Base-by-base conservation (phyloP, 371 early-diverging fungal species). In the Mucor piriformis region DNA sequence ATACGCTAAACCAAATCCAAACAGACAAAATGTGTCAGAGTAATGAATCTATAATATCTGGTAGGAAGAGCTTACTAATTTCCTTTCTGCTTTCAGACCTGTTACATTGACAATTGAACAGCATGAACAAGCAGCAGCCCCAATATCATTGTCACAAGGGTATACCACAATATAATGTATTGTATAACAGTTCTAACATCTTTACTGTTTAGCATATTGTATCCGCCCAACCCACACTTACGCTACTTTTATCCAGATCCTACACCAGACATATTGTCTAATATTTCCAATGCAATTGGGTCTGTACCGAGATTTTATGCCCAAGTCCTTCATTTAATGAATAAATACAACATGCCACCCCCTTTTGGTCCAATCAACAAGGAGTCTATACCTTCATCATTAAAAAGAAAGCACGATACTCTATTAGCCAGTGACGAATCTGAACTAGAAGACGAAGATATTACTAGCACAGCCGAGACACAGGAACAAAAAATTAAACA, bases 241-340 rank as follows among this genome's bases (percentile, higher is more conserved):
- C 61, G 60, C 13, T 84, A 84, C 43, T 63, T 57, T 48, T 84
- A 84, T 66, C 85, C 85, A 23, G 76, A 74, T 27, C 83, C 85
- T 24, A 80, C 78, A n/a, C 74, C 76, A 6, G 79, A 78, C 21
- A 82, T 73, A 13, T 42, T 84, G 3, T 44, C 54, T 0, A 82
- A 82, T 42, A 84, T 84, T 12, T 70, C 73, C 55, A 68, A 79
- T 57, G 81, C 85, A 6, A 75, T 84, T 33, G 77, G 69, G 10
- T 67, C 73, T 13, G 75, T 82, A 0, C 88, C 88, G 6, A 63
- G 81, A 27, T 66, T 88, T 3, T 88, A 88, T 62, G 74, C 67
- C 20, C 87, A 88, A 61, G 87, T 87, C 1, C 67, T 88, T 23
- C 88, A 88, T 62, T 59, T 88, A 46, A 88, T 88, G 89, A 88